These are phyloP conservation scores for Kurtzmaniella quercitrusa DNA, from an alignment of 1,139 yeast genomes.

Conservation along the genomic window DNA sequence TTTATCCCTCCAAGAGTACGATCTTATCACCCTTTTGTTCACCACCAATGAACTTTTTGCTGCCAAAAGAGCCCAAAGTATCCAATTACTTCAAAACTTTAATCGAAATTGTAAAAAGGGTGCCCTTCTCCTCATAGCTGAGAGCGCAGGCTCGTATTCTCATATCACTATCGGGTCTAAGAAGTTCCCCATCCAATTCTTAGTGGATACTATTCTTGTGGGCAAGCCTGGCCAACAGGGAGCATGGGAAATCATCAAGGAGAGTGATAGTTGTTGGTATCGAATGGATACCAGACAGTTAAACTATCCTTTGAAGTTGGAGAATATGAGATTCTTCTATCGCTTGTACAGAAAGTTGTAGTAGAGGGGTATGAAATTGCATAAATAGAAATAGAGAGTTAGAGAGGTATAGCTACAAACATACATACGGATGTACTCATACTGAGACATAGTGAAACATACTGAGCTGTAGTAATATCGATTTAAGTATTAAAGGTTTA, in stretches of 20 bases:
- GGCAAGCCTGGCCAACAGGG: conserved; percentile 53
- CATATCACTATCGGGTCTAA: conserved; percentile 72
- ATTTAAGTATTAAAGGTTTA: too few species aligned
- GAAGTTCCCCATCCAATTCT: conserved; percentile 76
- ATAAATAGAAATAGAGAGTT: too few species aligned
- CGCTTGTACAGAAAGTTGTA: conserved; percentile 59
- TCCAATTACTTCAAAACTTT: conserved; percentile 52
- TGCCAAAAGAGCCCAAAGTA: conserved; percentile 59
- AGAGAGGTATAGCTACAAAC: too few species aligned
- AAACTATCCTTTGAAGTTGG: conserved; percentile 67
- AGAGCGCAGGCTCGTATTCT: conserved; percentile 88
- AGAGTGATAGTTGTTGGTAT: conserved; percentile 81
- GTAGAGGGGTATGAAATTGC: too few species aligned
- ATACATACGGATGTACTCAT: too few species aligned
- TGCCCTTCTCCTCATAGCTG: conserved; percentile 62
- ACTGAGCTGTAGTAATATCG: too few species aligned
- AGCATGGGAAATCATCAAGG: conserved; percentile 61
- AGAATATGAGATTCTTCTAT: conserved; percentile 83
- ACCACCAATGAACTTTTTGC: conserved; percentile 84
- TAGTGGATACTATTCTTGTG: conserved; percentile 66
- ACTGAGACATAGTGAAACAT: too few species aligned
- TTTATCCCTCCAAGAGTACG: conserved; percentile 11
- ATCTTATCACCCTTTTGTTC: conserved; percentile 67
- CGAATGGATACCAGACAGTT: conserved; percentile 53
- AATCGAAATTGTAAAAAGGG: conserved; percentile 50